A percentile compares a stretch with the other conserved stretches of the same genome.
phyloP scores from a whole-genome alignment of 1,284 basidiomycete genomes.

The Sanghuangporus baumii region DNA sequence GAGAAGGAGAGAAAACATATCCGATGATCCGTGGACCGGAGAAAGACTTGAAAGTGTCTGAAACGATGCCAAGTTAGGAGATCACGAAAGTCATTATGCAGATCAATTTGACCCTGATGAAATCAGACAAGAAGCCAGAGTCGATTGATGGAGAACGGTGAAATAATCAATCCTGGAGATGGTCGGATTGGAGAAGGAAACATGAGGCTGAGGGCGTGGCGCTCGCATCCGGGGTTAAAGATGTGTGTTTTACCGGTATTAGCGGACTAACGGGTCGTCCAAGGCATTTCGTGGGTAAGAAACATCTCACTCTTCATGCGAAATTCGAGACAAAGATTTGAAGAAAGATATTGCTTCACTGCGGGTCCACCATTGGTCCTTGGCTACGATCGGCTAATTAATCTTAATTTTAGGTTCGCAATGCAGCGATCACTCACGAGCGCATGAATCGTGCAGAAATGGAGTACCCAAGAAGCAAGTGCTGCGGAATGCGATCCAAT shows the following conservation, averaged over 20 bases:
- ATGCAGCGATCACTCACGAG: too few relatives aligned
- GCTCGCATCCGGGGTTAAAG: too few relatives aligned
- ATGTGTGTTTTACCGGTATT: too few relatives aligned
- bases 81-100: not conserved
- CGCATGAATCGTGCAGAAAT: too few relatives aligned
- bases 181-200: not conserved
- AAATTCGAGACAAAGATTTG: too few relatives aligned
- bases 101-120: not conserved
- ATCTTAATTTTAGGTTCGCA: not conserved
- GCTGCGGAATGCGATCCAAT: not conserved
- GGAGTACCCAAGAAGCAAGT: not conserved
- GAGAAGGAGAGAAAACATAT: not conserved
- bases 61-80: not conserved
- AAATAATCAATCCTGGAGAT: not conserved
- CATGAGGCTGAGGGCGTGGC: too few relatives aligned
- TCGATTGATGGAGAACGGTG: not conserved
- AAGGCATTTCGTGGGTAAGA: too few relatives aligned
- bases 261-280: too few relatives aligned
- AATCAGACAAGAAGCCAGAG: not conserved
- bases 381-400: not conserved
- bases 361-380: not conserved
- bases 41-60: not conserved
- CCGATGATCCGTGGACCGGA: not conserved
- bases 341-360: too few relatives aligned
- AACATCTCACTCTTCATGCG: too few relatives aligned